These are phyloP conservation scores for Suillus placidus DNA, from an alignment of 768 basidiomycete genomes.

Conservation along the genomic window DNA sequence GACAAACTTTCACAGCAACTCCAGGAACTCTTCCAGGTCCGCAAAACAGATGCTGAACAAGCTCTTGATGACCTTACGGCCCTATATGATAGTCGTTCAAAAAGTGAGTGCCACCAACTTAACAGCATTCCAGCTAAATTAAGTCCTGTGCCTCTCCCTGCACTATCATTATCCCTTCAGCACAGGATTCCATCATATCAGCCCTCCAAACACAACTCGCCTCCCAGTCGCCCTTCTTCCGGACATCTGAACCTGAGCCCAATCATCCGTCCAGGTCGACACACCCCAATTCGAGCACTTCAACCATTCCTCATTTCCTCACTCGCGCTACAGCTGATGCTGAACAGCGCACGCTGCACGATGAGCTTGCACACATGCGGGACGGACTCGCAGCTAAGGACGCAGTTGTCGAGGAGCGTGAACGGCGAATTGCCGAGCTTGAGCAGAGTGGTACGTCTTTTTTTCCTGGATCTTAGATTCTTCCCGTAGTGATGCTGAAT, in stretches of 20 bases:
- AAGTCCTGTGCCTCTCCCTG: not conserved
- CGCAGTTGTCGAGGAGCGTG: slow-evolving; percentile 43
- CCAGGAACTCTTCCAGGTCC: slow-evolving; percentile 58
- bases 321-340: slow-evolving; percentile 75
- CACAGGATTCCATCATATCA: slow-evolving; percentile 49
- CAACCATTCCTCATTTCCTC: slow-evolving; percentile 60
- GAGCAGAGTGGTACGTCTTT: slow-evolving; percentile 50
- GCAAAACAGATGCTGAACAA: slow-evolving; percentile 68
- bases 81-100: slow-evolving; percentile 53
- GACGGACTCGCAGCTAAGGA: slow-evolving; percentile 47
- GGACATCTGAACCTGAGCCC: slow-evolving; percentile 21
- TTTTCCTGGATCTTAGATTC: not conserved
- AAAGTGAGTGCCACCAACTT: slow-evolving; percentile 44
- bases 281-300: not conserved
- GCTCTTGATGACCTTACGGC: slow-evolving; percentile 48
- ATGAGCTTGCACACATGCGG: slow-evolving; percentile 49
- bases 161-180: slow-evolving; percentile 37
- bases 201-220: slow-evolving; percentile 56
- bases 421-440: slow-evolving; percentile 49
- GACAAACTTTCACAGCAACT: slow-evolving; percentile 54
- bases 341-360: slow-evolving; percentile 57
- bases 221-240: slow-evolving; percentile 55
- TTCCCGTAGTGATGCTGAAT: slow-evolving; percentile 7
- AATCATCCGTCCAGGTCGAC: not conserved
- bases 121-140: not conserved